These are phyloP conservation scores for Penicillium sp. DNA, from an alignment of 2,329 filamentous ascomycete genomes.

Conservation along the genomic window DNA sequence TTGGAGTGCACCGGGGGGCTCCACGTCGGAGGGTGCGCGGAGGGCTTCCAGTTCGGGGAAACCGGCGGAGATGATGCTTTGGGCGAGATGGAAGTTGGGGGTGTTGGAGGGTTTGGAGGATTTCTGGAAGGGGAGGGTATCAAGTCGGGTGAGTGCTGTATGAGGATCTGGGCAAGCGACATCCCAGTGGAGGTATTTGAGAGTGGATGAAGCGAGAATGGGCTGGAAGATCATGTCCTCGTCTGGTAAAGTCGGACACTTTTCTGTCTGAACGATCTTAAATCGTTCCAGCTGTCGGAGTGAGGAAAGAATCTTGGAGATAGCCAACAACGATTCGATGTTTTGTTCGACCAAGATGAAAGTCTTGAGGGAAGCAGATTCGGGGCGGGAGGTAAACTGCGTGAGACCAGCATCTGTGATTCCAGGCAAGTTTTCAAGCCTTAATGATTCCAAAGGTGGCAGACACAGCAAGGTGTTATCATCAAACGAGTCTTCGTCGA, in stretches of 20 bases:
- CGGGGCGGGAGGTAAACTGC: conserved; percentile 51
- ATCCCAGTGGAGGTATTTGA: conserved; percentile 61
- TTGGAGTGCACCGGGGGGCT: conserved; percentile 46
- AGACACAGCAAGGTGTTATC: conserved; percentile 57
- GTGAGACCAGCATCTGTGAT: conserved; percentile 58
- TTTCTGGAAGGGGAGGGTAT: conserved; percentile 39
- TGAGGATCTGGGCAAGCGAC: conserved; percentile 41
- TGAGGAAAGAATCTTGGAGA: conserved; percentile 55
- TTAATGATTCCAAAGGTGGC: conserved; percentile 53
- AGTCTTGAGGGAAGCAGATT: conserved; percentile 47
- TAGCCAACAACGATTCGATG: conserved; percentile 52
- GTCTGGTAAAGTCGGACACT: conserved; percentile 47
- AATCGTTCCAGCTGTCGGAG: conserved; percentile 51
- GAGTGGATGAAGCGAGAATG: conserved; percentile 50
- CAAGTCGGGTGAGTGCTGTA: conserved; percentile 39
- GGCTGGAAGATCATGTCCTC: conserved; percentile 49
- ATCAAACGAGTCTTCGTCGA: conserved; percentile 56
- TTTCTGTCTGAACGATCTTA: conserved; percentile 53
- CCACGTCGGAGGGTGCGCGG: conserved; percentile 47
- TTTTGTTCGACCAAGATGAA: conserved; percentile 57
- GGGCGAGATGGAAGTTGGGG: conserved; percentile 46
- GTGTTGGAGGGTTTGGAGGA: conserved; percentile 35
- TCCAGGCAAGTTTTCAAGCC: conserved; percentile 57
- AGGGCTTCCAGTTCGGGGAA: conserved; percentile 44
- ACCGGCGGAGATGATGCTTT: conserved; percentile 45